Base-by-base conservation (phyloP, 2,329 filamentous ascomycete genomes). In the Westerdykella aurantiaca region DNA sequence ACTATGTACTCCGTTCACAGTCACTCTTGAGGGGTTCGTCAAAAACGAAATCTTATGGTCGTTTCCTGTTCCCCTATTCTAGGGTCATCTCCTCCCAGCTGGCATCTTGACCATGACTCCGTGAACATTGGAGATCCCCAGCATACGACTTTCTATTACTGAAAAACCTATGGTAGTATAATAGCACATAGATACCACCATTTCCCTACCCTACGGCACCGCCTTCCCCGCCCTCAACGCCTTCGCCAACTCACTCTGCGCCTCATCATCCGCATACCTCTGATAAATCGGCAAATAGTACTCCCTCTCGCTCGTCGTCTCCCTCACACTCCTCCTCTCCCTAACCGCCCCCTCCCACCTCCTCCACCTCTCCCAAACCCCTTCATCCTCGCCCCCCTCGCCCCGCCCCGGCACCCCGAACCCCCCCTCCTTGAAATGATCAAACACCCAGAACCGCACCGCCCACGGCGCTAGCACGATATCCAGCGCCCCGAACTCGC, bases 381-480 rank as follows among this genome's bases (percentile, higher is more conserved):
- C 63, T 41, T 80, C 78, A 31, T 85, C 78, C 6, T 73, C 69
- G 0, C 72, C 75, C 2, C 70, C 72, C 41, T 73, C 38, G 0
- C 75, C 75, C 29, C 71, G 59, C 40, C 50, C 67, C 1, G 75
- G 75, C 34, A 81, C 69, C 0, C 72, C 71, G n/a, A 74, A 48
- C 0, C 76, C 77, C 1, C 72, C 73, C 23, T 25, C 10, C 44
- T 90, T 90, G 60, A 84, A 90, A 49, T 87, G 76, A 53, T 90
- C 84, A 52, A 90, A 82, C 5, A 88, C 69, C 72, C 85, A 90
- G 16, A 88, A 60, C 12, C 86, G 73, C 42, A 81, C 77, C 0
- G 82, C 81, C 85, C 85, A 90, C 0, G 86, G 86, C 31, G 81
- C 85, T 3, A 89, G 68, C 49, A 80, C 77, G 18, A 88, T 71